These are phyloP conservation scores for Saccharomycopsis sp. DNA, from an alignment of 805 yeast species.

Conservation along the genomic window DNA sequence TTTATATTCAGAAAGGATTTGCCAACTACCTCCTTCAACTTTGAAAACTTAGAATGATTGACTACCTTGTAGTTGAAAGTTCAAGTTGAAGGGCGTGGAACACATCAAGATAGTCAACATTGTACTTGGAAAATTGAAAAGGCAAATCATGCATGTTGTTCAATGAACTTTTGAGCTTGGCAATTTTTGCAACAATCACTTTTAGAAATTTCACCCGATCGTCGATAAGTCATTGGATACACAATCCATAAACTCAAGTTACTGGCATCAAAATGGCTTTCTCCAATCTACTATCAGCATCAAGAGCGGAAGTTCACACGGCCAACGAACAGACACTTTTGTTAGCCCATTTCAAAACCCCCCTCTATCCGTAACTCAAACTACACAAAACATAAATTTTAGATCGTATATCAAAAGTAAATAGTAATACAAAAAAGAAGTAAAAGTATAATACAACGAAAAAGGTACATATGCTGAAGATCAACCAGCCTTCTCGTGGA, in stretches of 20 bases:
- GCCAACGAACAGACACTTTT: too few relatives aligned
- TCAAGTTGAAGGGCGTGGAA: background rate
- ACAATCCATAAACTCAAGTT: background rate
- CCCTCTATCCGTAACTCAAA: too few relatives aligned
- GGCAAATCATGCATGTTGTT: constrained; percentile 7
- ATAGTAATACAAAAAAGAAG: too few relatives aligned
- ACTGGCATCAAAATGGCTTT: too few relatives aligned
- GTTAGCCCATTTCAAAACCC: too few relatives aligned
- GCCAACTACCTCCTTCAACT: background rate
- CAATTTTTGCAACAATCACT: background rate
- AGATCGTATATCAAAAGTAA: background rate
- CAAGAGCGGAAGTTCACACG: too few relatives aligned
- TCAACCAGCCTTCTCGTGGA: constrained; percentile 47
- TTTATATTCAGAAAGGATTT: constrained; percentile 4
- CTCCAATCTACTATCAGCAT: too few relatives aligned
- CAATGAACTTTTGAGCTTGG: background rate
- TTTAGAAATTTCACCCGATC: background rate
- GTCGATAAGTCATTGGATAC: background rate
- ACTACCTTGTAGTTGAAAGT: background rate
- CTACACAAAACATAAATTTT: too few relatives aligned
- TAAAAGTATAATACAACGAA: background rate
- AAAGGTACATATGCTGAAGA: too few relatives aligned
- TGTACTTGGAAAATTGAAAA: constrained; percentile 5
- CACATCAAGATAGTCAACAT: background rate
- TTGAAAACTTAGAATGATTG: constrained; percentile 1